Evolutionary conservation across 164 flowering plant species (phyloP).

Genomic region (Piper betle): DNA sequence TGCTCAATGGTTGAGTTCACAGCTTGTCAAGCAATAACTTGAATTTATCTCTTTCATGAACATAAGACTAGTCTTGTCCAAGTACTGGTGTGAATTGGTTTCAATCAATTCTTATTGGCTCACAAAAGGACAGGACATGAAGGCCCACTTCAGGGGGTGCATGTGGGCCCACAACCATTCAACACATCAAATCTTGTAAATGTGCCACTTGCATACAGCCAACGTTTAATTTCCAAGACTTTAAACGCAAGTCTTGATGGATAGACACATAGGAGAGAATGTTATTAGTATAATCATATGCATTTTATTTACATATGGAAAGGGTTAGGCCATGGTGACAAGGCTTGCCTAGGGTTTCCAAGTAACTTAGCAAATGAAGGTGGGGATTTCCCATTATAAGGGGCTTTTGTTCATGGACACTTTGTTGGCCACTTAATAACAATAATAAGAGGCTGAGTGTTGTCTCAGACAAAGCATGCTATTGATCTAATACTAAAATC

Average conservation of each 20-base stretch:
- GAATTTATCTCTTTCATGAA: conserved; percentile 3
- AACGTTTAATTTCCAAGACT: background rate
- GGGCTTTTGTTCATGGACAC: conserved; percentile 18
- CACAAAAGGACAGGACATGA: conserved; percentile 33
- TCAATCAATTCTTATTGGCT: conserved; percentile 13
- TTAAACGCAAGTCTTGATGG: background rate
- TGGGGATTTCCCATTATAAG: conserved; percentile 9
- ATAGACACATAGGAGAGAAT: background rate
- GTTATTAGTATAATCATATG: background rate
- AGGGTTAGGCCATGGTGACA: conserved; percentile 5
- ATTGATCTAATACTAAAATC: conserved; percentile 14
- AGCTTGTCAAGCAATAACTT: conserved; percentile 44
- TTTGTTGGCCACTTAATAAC: conserved; percentile 48
- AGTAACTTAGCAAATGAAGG: conserved; percentile 3
- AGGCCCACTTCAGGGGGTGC: conserved; percentile 21
- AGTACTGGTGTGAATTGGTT: conserved; percentile 13
- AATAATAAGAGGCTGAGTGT: conserved; percentile 8
- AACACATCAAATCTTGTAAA: conserved; percentile 17
- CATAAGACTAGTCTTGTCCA: conserved; percentile 14
- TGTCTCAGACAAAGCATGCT: conserved; percentile 27
- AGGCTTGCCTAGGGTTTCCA: conserved; percentile 7
- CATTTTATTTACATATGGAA: background rate
- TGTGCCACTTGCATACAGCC: background rate
- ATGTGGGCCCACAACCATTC: conserved; percentile 16
- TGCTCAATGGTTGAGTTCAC: conserved; percentile 20